Conservation (phyloP, 345 rosid species). For the Xanthoceras sorbifolium region DNA sequence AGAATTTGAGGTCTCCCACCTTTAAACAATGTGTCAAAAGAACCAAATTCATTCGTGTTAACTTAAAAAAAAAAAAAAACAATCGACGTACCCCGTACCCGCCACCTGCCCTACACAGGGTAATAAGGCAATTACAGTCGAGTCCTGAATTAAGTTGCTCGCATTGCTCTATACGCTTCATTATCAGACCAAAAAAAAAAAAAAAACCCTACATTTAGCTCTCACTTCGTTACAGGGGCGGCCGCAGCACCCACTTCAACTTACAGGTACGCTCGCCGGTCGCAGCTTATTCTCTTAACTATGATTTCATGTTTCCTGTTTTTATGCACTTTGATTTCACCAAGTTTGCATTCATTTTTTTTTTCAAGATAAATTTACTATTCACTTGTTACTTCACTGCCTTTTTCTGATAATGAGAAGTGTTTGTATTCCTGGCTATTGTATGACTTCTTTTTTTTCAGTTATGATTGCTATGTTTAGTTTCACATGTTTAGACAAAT, state of each 20-base stretch:
- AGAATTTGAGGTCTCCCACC: too few species aligned
- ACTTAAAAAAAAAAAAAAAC: too few species aligned
- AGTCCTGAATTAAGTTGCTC: not conserved
- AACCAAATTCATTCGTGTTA: too few species aligned
- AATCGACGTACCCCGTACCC: too few species aligned
- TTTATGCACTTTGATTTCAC: not conserved
- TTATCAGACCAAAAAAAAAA: too few species aligned
- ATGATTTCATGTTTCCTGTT: not conserved
- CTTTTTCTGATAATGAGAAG: not conserved
- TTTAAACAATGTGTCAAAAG: too few species aligned
- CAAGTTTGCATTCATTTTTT: not conserved
- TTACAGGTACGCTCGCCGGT: not conserved
- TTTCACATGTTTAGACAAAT: not conserved
- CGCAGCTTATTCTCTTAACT: not conserved
- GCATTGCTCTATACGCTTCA: too few species aligned
- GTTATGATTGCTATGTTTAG: not conserved
- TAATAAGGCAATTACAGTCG: not conserved
- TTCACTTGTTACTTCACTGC: not conserved
- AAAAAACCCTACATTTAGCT: not conserved
- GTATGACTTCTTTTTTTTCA: not conserved
- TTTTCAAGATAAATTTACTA: not conserved
- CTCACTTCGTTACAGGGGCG: slow-evolving; percentile 5
- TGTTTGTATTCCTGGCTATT: not conserved
- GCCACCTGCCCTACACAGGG: not conserved
- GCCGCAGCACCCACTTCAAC: not conserved